Evolutionary conservation across 2,329 filamentous ascomycete genomes (phyloP).

Genomic region (Gyromitra esculenta): DNA sequence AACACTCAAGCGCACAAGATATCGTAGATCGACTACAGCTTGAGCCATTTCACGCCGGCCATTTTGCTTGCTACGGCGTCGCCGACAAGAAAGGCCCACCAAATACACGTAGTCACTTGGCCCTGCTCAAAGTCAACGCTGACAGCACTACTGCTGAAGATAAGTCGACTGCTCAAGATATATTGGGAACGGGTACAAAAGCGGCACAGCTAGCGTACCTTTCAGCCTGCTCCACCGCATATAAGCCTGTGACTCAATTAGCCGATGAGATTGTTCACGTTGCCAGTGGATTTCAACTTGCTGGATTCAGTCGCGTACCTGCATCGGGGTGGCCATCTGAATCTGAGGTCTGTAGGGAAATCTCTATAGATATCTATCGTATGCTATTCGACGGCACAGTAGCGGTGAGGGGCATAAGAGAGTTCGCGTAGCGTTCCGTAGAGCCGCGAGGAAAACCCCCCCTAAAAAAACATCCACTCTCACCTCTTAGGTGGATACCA

Average conservation of each 20-base stretch:
- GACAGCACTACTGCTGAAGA: background rate
- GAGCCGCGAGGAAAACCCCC: conserved; percentile 38
- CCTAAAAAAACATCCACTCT: conserved; percentile 16
- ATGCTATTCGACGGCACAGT: conserved; percentile 40
- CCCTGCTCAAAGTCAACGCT: background rate
- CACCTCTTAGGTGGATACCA: conserved; percentile 14
- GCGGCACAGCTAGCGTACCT: conserved; percentile 9
- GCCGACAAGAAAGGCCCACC: background rate
- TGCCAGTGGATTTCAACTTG: conserved; percentile 60
- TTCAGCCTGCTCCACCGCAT: conserved; percentile 58
- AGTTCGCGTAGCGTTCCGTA: conserved; percentile 44
- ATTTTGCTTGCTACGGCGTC: conserved; percentile 39
- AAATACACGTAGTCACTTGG: conserved; percentile 14
- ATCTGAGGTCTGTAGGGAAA: conserved; percentile 55
- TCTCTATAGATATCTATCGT: conserved; percentile 57
- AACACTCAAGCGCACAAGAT: background rate
- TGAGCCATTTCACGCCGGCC: background rate
- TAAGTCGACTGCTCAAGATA: conserved; percentile 3
- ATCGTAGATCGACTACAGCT: background rate
- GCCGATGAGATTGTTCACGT: conserved; percentile 60
- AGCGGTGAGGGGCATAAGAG: conserved; percentile 23
- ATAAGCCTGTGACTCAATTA: conserved; percentile 55
- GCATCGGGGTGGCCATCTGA: conserved; percentile 59
- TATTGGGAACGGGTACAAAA: conserved; percentile 3
- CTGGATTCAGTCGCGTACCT: conserved; percentile 60